These are phyloP conservation scores for Fusarium fracticaudum DNA, from an alignment of 2,329 filamentous ascomycete genomes.

Conservation along the genomic window DNA sequence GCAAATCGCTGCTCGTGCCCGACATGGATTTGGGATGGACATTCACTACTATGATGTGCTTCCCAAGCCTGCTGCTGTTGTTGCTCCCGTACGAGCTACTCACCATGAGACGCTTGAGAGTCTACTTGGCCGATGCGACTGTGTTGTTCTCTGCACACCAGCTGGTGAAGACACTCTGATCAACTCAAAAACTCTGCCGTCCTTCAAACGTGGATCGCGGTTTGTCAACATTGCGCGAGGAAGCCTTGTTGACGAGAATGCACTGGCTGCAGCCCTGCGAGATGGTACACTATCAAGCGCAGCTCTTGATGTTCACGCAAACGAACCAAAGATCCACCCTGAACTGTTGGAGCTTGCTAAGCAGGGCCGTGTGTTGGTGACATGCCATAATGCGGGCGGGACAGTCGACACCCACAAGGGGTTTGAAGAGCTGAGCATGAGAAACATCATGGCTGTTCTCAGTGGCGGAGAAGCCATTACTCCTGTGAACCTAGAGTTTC, in stretches of 20 bases:
- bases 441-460: slow-evolving; percentile 71
- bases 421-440: slow-evolving; percentile 73
- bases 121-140: slow-evolving; percentile 65
- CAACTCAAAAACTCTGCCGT: slow-evolving; percentile 55
- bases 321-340: slow-evolving; percentile 65
- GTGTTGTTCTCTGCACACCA: slow-evolving; percentile 70
- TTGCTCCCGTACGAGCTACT: slow-evolving; percentile 54
- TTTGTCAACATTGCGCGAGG: slow-evolving; percentile 75
- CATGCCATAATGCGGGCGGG: slow-evolving; percentile 75
- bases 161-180: slow-evolving; percentile 58
- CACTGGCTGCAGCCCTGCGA: slow-evolving; percentile 68
- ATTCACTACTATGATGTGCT: slow-evolving; percentile 71
- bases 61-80: slow-evolving; percentile 56
- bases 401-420: slow-evolving; percentile 73
- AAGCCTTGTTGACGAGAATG: slow-evolving; percentile 71
- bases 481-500: slow-evolving; percentile 69
- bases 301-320: slow-evolving; percentile 71
- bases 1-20: slow-evolving; percentile 64
- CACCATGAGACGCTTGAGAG: slow-evolving; percentile 62
- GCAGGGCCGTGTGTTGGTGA: slow-evolving; percentile 62
- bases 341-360: slow-evolving; percentile 54
- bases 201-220: slow-evolving; percentile 64
- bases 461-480: slow-evolving; percentile 62
- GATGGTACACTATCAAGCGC: slow-evolving; percentile 59
- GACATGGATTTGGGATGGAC: slow-evolving; percentile 70